A percentile compares a stretch with the other conserved stretches of the same genome.
Evolutionary conservation across 1,284 basidiomycete species (phyloP).

Genomic region (Ceratobasidium sp.): DNA sequence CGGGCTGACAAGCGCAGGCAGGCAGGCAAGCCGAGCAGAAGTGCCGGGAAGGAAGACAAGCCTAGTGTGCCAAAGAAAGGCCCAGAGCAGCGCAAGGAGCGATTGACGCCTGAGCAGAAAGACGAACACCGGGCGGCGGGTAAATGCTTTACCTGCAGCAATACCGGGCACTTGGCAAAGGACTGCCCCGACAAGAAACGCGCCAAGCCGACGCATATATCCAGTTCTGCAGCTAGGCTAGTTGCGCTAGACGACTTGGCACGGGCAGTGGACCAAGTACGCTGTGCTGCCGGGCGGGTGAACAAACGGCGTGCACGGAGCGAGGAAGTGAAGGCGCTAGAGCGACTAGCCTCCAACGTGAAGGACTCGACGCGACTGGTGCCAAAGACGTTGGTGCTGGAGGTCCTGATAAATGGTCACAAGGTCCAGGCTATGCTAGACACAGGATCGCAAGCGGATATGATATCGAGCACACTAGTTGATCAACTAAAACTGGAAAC

Average conservation of each 20-base stretch:
- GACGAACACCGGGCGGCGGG: conserved; percentile 39
- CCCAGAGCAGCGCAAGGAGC: neutral
- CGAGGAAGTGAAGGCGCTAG: conserved; percentile 1
- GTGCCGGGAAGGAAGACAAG: conserved; percentile 1
- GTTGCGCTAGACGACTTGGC: neutral
- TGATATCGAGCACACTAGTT: conserved; percentile 59
- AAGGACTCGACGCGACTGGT: conserved; percentile 53
- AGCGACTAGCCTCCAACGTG: conserved; percentile 41
- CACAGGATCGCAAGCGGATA: conserved; percentile 59
- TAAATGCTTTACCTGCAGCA: conserved; percentile 41
- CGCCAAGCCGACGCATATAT: neutral
- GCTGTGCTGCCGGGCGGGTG: neutral
- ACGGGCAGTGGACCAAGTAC: neutral
- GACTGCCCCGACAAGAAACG: conserved; percentile 43
- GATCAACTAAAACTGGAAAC: conserved; percentile 56
- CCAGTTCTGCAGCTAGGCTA: conserved; percentile 1
- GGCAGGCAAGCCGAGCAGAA: neutral
- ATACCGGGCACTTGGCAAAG: conserved; percentile 20
- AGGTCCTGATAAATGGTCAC: conserved; percentile 56
- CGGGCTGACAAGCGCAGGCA: neutral
- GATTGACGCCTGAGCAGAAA: conserved; percentile 10
- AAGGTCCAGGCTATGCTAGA: conserved; percentile 57
- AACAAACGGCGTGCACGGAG: neutral
- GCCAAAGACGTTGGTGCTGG: conserved; percentile 56
- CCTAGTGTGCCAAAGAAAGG: neutral